phyloP scores from a whole-genome alignment of 2,329 filamentous ascomycete genomes.

The Colletotrichum eremochloae region DNA sequence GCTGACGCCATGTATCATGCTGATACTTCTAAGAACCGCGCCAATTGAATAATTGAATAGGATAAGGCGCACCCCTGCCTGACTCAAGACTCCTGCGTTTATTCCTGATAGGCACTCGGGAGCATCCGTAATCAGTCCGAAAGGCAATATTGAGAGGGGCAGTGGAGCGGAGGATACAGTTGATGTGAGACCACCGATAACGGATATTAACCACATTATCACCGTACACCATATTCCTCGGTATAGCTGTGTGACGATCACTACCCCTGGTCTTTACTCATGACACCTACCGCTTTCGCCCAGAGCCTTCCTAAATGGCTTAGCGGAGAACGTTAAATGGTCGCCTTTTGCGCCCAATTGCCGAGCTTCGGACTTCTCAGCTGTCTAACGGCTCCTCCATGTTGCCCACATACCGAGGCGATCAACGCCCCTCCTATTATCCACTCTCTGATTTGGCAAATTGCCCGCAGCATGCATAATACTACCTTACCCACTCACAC shows the following conservation, averaged over 20 bases:
- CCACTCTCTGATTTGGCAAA: not conserved
- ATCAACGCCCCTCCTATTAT: not conserved
- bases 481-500: conserved; percentile 17
- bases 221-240: not conserved
- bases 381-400: not conserved
- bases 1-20: not conserved
- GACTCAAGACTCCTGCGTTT: not conserved
- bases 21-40: not conserved
- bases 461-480: conserved; percentile 5
- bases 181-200: conserved; percentile 14
- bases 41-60: not conserved
- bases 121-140: not conserved
- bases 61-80: not conserved
- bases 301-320: conserved; percentile 33
- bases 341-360: conserved; percentile 3
- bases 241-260: not conserved
- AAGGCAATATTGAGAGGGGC: not conserved
- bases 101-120: not conserved
- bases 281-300: conserved; percentile 35
- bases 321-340: conserved; percentile 13
- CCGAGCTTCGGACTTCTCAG: conserved; percentile 14
- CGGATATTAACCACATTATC: not conserved
- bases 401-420: conserved; percentile 27
- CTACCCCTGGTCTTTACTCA: conserved; percentile 18
- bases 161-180: not conserved